Evolutionary conservation across 257 asterid species (phyloP).

Genomic region (Eustoma russellianum): DNA sequence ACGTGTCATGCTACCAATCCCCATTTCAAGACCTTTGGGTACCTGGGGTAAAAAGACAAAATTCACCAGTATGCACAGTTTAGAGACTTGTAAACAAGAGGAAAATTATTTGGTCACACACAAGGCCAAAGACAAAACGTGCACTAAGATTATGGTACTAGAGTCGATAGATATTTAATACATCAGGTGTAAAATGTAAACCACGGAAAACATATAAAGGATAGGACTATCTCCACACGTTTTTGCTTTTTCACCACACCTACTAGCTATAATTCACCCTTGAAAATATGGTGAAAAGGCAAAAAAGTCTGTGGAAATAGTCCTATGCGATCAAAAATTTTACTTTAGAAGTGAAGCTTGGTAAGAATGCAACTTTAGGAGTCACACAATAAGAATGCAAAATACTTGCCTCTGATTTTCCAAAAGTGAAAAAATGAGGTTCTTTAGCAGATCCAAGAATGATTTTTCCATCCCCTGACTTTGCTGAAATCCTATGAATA

Average conservation of each 20-base stretch:
- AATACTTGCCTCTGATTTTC: slow-evolving; percentile 70
- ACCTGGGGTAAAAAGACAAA: slow-evolving; percentile 34
- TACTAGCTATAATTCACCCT: no score
- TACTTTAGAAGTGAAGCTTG: neutral
- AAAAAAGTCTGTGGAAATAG: no score
- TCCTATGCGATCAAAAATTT: no score
- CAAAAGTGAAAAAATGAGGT: slow-evolving; percentile 77
- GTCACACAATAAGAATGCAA: slow-evolving; percentile 1
- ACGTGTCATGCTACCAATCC: slow-evolving; percentile 75
- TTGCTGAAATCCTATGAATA: slow-evolving; percentile 68
- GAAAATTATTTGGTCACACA: no score
- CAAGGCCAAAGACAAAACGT: no score
- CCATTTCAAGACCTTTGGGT: slow-evolving; percentile 97
- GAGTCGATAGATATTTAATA: no score
- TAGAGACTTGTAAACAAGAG: neutral
- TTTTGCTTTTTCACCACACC: no score
- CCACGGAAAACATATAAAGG: no score
- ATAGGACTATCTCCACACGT: no score
- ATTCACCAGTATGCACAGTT: neutral
- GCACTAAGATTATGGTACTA: no score
- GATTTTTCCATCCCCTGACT: slow-evolving; percentile 64
- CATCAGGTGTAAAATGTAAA: no score
- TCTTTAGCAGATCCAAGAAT: slow-evolving; percentile 48
- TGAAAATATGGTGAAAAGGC: no score
- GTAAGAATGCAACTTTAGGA: neutral